These are phyloP conservation scores for Erysimum pusillum DNA, from an alignment of 441 rosid species.

Conservation along the genomic window DNA sequence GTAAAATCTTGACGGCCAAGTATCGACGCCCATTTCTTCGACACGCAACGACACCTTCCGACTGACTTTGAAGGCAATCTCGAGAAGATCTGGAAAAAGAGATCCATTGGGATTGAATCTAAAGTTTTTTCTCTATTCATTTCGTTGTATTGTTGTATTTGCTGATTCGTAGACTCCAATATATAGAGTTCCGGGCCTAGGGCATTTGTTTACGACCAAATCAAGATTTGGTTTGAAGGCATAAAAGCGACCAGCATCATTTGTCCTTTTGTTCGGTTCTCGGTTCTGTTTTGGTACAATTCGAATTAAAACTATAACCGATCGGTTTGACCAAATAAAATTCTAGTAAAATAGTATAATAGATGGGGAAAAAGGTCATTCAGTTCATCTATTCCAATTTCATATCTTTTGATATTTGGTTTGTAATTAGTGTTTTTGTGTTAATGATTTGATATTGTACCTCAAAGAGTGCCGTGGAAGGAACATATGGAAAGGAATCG, in stretches of 20 bases:
- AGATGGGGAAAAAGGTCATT: too few relatives aligned
- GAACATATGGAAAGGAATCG: conserved; percentile 97
- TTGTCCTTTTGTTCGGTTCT: too few relatives aligned
- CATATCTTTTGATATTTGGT: neutral
- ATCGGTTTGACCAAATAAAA: too few relatives aligned
- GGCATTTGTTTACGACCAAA: neutral
- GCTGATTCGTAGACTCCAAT: neutral
- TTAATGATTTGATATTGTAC: conserved; percentile 47
- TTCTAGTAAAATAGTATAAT: too few relatives aligned
- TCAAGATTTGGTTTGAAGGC: neutral
- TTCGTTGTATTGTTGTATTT: neutral
- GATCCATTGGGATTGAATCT: neutral
- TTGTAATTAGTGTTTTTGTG: conserved; percentile 13
- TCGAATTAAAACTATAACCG: too few relatives aligned
- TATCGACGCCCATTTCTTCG: neutral
- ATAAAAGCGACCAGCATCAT: neutral
- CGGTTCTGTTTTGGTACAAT: too few relatives aligned
- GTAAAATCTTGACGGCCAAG: neutral
- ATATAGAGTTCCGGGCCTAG: neutral
- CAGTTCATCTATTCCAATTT: neutral
- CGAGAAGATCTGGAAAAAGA: neutral
- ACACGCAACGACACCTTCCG: neutral
- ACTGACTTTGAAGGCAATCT: neutral
- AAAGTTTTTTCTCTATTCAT: neutral
- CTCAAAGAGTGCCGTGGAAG: conserved; percentile 98